Evolutionary conservation across 495 filamentous ascomycete species (phyloP), one percentile per base, ranked within the genome.

Genomic region (Neurospora sp.): DNA sequence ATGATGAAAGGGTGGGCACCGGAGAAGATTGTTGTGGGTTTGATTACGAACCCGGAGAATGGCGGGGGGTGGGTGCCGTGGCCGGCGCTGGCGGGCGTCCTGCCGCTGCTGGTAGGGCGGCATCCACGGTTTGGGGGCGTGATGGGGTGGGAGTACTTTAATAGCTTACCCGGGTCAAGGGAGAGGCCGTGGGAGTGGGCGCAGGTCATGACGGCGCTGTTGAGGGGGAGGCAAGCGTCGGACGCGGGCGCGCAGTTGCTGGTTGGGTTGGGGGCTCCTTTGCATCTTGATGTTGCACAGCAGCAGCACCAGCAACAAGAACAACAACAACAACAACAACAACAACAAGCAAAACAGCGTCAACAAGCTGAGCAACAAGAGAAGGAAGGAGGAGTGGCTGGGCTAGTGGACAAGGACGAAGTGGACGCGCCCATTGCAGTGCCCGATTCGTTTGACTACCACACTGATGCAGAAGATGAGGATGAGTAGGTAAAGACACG

Each of bases 91-190:
- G 79, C 75, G 0, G 71, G 71, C n/a, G 81, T 85, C 37, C 69
- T 86, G 40, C 75, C 79, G 39, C 71, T 81, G 72, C 73, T 85
- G 22, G 76, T 74, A 37, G 77, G 77, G 39, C 75, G 83, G 76
- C 80, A 85, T 75, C 77, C 80, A 22, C 68, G 76, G 12, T 86
- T 96, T 79, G 93, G 92, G 3, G 93, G 93, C 7, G 91, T 95
- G 0, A 91, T 93, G 88, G 91, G 93, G 4, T 96, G 93, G 93
- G 93, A 96, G 81, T 96, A 94, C 77, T 95, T 91, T 77, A 93
- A 94, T 81, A 86, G 87, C 3, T 77, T 89, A 74, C 91, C 91
- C 0, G 90, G 89, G 16, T 89, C 82, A 12, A 77, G 77, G 61
- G 84, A 79, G 73, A 83, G 83, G 71, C 91, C 92, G 1, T 93